Evolutionary conservation across 2,329 filamentous ascomycete genomes (phyloP).

Genomic region (Fusarium hainanense): DNA sequence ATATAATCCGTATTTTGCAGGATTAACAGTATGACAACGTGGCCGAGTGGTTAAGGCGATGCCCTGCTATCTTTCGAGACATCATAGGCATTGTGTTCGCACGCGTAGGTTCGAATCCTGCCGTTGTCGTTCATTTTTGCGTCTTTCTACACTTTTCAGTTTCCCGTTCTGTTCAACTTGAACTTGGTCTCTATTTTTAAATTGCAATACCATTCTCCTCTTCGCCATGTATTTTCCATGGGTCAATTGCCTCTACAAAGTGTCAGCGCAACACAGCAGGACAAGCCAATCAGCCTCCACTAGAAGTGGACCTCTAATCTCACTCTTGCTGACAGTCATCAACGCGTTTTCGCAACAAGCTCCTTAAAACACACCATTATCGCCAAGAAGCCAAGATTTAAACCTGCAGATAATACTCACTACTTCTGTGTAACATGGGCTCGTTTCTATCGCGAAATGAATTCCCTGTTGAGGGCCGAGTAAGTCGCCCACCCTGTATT

Average conservation of each 20-base stretch:
- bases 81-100: constrained; percentile 34
- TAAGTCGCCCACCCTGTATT: neutral
- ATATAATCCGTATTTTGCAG: accelerated
- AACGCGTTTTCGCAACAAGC: neutral
- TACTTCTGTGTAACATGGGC: no score
- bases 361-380: neutral
- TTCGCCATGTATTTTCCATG: neutral
- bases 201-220: neutral
- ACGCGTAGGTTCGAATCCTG: constrained; percentile 35
- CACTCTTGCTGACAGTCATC: constrained; percentile 22
- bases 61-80: constrained; percentile 30
- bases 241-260: neutral
- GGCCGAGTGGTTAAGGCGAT: constrained; percentile 35
- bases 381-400: neutral
- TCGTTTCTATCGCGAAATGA: constrained; percentile 5
- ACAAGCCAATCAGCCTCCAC: neutral
- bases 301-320: neutral
- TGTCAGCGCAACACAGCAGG: neutral
- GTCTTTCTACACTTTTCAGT: neutral
- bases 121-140: constrained; percentile 18
- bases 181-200: neutral
- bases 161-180: accelerated
- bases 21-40: constrained; percentile 1
- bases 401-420: accelerated
- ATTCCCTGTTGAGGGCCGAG: constrained; percentile 25